Evolutionary conservation across 106 monocot genomes (phyloP).

Genomic region (Dioscorea dumetorum): DNA sequence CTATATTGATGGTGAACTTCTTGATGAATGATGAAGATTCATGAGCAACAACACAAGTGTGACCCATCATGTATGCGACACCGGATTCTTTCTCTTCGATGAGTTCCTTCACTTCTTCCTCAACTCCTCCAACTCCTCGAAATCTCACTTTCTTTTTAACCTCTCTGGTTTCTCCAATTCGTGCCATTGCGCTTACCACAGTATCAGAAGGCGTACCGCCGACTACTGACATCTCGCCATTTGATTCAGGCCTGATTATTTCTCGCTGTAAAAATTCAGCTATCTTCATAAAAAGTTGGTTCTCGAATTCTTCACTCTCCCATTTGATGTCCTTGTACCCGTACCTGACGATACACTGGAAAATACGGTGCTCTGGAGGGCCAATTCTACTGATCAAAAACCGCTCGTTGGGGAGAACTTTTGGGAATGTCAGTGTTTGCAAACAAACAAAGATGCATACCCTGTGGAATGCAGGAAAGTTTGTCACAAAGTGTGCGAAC

Average conservation of each 20-base stretch:
- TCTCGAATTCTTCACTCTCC: constrained; percentile 51
- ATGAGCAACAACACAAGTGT: constrained; percentile 40
- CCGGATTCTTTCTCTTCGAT: constrained; percentile 58
- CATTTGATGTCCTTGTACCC: constrained; percentile 65
- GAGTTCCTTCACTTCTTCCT: constrained; percentile 47
- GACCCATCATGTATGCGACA: constrained; percentile 72
- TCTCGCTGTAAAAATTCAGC: constrained; percentile 55
- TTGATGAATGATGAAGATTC: constrained; percentile 39
- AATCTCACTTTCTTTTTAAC: constrained; percentile 23
- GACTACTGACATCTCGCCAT: constrained; percentile 2
- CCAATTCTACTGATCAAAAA: constrained; percentile 58
- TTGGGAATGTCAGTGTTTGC: constrained; percentile 43
- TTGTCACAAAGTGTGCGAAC: constrained; percentile 80
- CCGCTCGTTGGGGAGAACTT: constrained; percentile 30
- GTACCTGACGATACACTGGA: constrained; percentile 46
- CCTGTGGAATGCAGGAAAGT: constrained; percentile 71
- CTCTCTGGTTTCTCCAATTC: background rate
- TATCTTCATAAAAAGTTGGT: constrained; percentile 50
- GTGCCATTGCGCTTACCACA: constrained; percentile 5
- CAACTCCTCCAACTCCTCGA: constrained; percentile 3
- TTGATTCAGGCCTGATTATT: background rate
- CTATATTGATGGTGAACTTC: constrained; percentile 43
- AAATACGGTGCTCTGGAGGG: constrained; percentile 24
- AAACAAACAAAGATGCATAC: constrained; percentile 53
- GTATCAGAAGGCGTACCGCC: constrained; percentile 12